Conservation (phyloP, 2,329 filamentous ascomycete genomes). For the Aspergillus ibericus region DNA sequence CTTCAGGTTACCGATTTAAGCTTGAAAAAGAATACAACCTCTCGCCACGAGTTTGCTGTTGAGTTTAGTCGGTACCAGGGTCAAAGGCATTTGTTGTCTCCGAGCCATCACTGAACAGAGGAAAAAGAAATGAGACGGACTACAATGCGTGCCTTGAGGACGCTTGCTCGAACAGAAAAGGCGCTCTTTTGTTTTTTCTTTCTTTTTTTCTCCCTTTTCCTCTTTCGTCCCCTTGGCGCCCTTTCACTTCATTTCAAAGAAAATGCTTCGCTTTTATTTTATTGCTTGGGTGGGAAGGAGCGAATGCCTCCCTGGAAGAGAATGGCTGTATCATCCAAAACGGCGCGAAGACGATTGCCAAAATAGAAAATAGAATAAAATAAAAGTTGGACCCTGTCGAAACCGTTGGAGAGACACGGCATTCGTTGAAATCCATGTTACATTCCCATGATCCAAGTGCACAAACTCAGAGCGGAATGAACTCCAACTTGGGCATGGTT, state of each 20-base stretch:
- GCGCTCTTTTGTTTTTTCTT: conserved; percentile 8
- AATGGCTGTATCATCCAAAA: conserved; percentile 26
- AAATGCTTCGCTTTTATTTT: conserved; percentile 5
- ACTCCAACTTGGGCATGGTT: conserved; percentile 20
- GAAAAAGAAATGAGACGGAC: conserved; percentile 4
- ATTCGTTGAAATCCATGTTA: conserved; percentile 34
- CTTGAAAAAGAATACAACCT: conserved; percentile 23
- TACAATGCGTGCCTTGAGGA: conserved; percentile 1
- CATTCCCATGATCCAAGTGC: conserved; percentile 25
- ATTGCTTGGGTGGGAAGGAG: conserved; percentile 11
- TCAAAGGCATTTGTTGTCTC: conserved; percentile 24
- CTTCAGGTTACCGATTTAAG: conserved; percentile 25
- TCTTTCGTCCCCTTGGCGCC: background rate
- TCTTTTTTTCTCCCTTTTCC: conserved; percentile 2
- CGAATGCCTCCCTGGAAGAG: conserved; percentile 19
- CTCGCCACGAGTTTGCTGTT: conserved; percentile 32
- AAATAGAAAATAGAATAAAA: background rate
- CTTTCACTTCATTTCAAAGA: conserved; percentile 2
- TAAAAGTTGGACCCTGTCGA: conserved; percentile 19
- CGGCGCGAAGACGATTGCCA: conserved; percentile 5
- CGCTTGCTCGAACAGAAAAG: background rate
- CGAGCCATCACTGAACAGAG: background rate
- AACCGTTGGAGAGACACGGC: conserved; percentile 24
- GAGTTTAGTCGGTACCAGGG: conserved; percentile 31
- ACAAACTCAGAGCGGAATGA: conserved; percentile 27